These are phyloP conservation scores for Oenanthe sinensis DNA, from an alignment of 129 eudicot genomes.

Conservation along the genomic window DNA sequence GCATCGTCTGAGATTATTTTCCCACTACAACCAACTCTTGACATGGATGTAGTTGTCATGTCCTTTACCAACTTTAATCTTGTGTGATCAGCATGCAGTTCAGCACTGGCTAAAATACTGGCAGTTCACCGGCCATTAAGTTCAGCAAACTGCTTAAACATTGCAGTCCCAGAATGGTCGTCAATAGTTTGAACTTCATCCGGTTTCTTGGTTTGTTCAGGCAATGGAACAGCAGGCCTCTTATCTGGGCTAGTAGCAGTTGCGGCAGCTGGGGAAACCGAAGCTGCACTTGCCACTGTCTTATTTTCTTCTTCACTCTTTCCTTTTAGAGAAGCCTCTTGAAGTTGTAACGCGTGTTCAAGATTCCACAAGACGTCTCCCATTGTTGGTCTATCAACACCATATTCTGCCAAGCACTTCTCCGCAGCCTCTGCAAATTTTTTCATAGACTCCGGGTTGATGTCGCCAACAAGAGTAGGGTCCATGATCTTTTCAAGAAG, in stretches of 20 bases:
- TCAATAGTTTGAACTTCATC: slow-evolving; percentile 40
- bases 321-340: slow-evolving; percentile 47
- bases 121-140: slow-evolving; percentile 49
- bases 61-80: not conserved
- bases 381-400: slow-evolving; percentile 88
- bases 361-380: slow-evolving; percentile 95
- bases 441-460: slow-evolving; percentile 70
- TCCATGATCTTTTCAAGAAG: slow-evolving; percentile 68
- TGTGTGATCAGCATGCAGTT: not conserved
- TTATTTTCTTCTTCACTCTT: slow-evolving; percentile 45
- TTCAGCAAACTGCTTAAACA: slow-evolving; percentile 47
- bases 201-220: slow-evolving; percentile 29
- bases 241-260: slow-evolving; percentile 20
- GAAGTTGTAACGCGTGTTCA: slow-evolving; percentile 81
- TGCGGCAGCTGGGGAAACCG: slow-evolving; percentile 11
- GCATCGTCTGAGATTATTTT: not conserved
- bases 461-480: slow-evolving; percentile 39
- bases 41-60: not conserved
- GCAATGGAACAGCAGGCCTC: slow-evolving; percentile 18
- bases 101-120: not conserved
- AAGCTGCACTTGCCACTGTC: slow-evolving; percentile 23
- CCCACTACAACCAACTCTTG: not conserved
- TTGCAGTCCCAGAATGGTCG: slow-evolving; percentile 64
- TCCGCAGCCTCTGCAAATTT: slow-evolving; percentile 85
- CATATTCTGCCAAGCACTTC: slow-evolving; percentile 80